Evolutionary conservation across 108 stramenopile species (phyloP).

Genomic region (Cyclotella sp.): DNA sequence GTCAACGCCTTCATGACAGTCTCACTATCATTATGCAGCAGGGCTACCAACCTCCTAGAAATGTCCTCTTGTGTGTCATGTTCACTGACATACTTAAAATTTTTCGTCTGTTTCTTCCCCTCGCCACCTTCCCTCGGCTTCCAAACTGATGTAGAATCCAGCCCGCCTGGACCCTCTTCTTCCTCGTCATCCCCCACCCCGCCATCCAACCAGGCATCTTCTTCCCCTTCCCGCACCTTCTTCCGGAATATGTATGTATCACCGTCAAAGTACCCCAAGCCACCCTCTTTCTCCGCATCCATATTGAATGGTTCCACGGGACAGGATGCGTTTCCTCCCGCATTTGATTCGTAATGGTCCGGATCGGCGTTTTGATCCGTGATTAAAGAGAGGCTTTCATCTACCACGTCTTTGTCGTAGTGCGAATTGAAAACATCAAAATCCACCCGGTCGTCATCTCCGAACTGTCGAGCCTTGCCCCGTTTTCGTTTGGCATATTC

Average conservation of each 20-base stretch:
- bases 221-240: conserved; percentile 59
- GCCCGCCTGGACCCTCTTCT: conserved; percentile 38
- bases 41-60: conserved; percentile 56
- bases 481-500: conserved; percentile 41
- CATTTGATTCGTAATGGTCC: conserved; percentile 51
- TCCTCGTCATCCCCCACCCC: conserved; percentile 45
- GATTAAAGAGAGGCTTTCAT: conserved; percentile 39
- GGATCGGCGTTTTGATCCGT: conserved; percentile 38
- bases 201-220: conserved; percentile 85
- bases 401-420: conserved; percentile 1
- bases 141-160: conserved; percentile 41
- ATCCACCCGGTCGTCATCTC: conserved; percentile 7
- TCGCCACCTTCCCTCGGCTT: conserved; percentile 17
- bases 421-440: background rate
- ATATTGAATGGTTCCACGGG: conserved; percentile 89
- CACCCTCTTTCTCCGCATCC: conserved; percentile 78
- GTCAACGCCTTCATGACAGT: conserved; percentile 66
- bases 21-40: conserved; percentile 58
- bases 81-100: conserved; percentile 34
- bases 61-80: conserved; percentile 30
- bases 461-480: conserved; percentile 36
- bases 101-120: conserved; percentile 13
- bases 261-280: conserved; percentile 85
- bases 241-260: conserved; percentile 86
- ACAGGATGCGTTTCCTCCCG: conserved; percentile 43